Evolutionary conservation across 176 grass and related monocot species (phyloP).

Genomic region (Raddia distichophylla): DNA sequence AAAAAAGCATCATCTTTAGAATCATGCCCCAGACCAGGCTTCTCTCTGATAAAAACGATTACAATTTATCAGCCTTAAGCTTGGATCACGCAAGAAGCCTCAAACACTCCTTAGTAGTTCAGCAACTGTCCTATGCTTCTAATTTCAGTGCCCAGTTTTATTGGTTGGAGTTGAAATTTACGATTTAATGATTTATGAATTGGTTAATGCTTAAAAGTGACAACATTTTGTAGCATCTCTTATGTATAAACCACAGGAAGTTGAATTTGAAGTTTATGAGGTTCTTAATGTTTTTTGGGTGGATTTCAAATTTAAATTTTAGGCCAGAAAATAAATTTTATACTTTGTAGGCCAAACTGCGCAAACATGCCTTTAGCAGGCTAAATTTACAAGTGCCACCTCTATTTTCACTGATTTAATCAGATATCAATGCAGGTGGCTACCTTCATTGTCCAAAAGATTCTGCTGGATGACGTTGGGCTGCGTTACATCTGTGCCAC

Average conservation of each 20-base stretch:
- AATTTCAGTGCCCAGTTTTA: neutral
- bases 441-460: slow-evolving; percentile 99
- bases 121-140: neutral
- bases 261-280: slow-evolving; percentile 17
- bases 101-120: neutral
- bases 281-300: neutral
- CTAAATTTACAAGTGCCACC: neutral
- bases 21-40: neutral
- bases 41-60: slow-evolving; percentile 22
- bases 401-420: slow-evolving; percentile 10
- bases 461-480: slow-evolving; percentile 94
- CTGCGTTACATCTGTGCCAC: slow-evolving; percentile 92
- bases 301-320: slow-evolving; percentile 3
- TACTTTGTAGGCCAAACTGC: neutral
- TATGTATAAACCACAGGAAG: neutral
- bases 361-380: neutral
- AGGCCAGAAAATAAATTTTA: neutral
- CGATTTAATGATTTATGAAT: neutral
- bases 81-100: slow-evolving; percentile 7
- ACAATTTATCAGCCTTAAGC: slow-evolving; percentile 27
- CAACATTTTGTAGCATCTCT: neutral
- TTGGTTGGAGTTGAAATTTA: neutral
- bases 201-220: neutral
- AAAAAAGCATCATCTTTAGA: slow-evolving; percentile 22
- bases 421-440: slow-evolving; percentile 63